These are phyloP conservation scores for Podospora conica DNA, from an alignment of 495 filamentous ascomycete species.

Conservation along the genomic window DNA sequence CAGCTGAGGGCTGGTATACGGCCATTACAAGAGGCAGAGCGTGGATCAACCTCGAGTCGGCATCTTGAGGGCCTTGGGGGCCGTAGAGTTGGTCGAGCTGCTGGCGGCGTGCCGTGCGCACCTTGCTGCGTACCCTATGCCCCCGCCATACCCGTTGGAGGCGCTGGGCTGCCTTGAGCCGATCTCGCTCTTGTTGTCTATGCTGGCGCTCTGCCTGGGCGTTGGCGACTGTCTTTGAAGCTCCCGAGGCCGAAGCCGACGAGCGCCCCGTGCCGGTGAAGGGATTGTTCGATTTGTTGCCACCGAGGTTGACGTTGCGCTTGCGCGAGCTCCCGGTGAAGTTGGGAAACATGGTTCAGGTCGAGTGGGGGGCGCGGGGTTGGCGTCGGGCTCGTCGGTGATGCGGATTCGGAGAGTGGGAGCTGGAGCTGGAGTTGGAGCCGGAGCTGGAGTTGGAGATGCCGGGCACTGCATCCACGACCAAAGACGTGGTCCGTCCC, in stretches of 20 bases:
- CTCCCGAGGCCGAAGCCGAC: slow-evolving; percentile 44
- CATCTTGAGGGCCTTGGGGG: slow-evolving; percentile 1
- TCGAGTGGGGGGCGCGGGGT: neutral
- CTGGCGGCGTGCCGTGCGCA: slow-evolving; percentile 53
- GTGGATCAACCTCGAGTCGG: slow-evolving; percentile 21
- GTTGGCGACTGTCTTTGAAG: slow-evolving; percentile 70
- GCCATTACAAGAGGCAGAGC: slow-evolving; percentile 34
- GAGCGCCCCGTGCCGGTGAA: slow-evolving; percentile 54
- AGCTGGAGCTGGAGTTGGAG: neutral
- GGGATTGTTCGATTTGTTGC: slow-evolving; percentile 64
- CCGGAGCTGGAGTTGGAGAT: neutral
- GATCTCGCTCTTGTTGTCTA: slow-evolving; percentile 76
- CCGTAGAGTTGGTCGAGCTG: slow-evolving; percentile 59
- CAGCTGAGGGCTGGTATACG: slow-evolving; percentile 22
- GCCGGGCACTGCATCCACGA: neutral
- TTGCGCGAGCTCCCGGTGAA: slow-evolving; percentile 85
- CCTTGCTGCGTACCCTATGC: slow-evolving; percentile 53
- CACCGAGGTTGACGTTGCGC: slow-evolving; percentile 90
- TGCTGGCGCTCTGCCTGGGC: slow-evolving; percentile 77
- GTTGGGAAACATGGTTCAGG: slow-evolving; percentile 66
- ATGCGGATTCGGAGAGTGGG: neutral
- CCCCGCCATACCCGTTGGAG: slow-evolving; percentile 86
- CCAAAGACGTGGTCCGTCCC: neutral
- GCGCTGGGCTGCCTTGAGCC: slow-evolving; percentile 62
- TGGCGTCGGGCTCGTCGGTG: neutral